Conservation (phyloP, 805 yeast genomes). For the Candida ulmi region DNA sequence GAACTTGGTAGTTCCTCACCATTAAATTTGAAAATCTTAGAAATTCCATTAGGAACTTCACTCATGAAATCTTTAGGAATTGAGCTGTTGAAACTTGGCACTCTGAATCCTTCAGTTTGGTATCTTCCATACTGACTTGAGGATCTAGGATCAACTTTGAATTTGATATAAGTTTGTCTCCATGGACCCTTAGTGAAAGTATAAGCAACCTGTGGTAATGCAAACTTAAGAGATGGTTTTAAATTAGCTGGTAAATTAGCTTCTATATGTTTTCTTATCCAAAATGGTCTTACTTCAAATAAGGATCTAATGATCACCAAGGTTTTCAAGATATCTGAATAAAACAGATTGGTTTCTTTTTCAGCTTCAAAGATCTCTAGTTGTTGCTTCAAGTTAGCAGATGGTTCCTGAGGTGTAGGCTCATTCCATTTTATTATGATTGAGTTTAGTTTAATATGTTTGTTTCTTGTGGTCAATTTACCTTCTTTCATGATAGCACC, state of each 20-base stretch:
- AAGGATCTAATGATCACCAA: slow-evolving; percentile 29
- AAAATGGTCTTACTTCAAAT: slow-evolving; percentile 72
- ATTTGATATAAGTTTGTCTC: slow-evolving; percentile 77
- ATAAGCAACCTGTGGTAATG: slow-evolving; percentile 80
- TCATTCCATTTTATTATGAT: slow-evolving; percentile 46
- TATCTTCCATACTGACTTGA: slow-evolving; percentile 51
- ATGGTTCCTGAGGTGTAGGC: slow-evolving; percentile 43
- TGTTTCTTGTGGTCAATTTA: slow-evolving; percentile 38
- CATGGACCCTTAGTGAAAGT: slow-evolving; percentile 89
- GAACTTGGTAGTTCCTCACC: slow-evolving; percentile 67
- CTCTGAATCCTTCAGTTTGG: slow-evolving; percentile 79
- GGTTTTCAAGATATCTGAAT: slow-evolving; percentile 25
- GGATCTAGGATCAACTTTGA: slow-evolving; percentile 72
- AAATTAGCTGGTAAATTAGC: slow-evolving; percentile 43
- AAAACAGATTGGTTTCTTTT: slow-evolving; percentile 21
- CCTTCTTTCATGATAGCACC: slow-evolving; percentile 41
- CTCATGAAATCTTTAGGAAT: slow-evolving; percentile 28
- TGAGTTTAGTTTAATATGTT: slow-evolving; percentile 46
- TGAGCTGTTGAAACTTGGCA: slow-evolving; percentile 23
- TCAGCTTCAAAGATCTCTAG: slow-evolving; percentile 30
- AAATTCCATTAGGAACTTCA: slow-evolving; percentile 29
- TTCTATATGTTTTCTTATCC: slow-evolving; percentile 74
- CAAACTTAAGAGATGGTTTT: slow-evolving; percentile 52
- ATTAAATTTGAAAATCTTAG: slow-evolving; percentile 55
- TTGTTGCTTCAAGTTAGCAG: slow-evolving; percentile 43